phyloP scores from a whole-genome alignment of 2,329 filamentous ascomycete species.

The Trichoderma hamatum region DNA sequence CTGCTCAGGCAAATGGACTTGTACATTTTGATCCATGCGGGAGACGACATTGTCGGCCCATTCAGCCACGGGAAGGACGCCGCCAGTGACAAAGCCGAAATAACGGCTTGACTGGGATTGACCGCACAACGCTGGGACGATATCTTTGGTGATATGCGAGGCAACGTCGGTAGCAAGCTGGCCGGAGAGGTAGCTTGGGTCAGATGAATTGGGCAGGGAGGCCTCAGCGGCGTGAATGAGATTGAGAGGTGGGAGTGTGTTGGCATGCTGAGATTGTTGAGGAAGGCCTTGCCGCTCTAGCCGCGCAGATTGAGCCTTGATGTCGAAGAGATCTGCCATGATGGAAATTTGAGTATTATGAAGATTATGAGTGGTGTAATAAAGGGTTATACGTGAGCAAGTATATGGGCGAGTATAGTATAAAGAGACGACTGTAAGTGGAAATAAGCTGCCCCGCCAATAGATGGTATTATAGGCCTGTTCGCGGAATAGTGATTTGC shows the following conservation, averaged over 20 bases:
- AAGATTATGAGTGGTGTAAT: background rate
- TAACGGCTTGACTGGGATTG: slow-evolving; percentile 69
- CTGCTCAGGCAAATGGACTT: slow-evolving; percentile 78
- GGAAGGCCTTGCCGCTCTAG: slow-evolving; percentile 32
- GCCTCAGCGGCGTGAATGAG: slow-evolving; percentile 44
- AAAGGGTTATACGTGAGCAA: background rate
- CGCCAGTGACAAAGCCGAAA: slow-evolving; percentile 89
- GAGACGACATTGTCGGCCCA: slow-evolving; percentile 85
- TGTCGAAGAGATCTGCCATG: slow-evolving; percentile 36
- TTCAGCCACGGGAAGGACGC: slow-evolving; percentile 74
- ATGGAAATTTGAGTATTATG: background rate
- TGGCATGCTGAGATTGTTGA: slow-evolving; percentile 22
- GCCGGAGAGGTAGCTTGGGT: slow-evolving; percentile 39
- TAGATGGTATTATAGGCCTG: background rate
- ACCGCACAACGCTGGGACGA: slow-evolving; percentile 65
- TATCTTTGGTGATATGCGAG: slow-evolving; percentile 49
- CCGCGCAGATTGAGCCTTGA: slow-evolving; percentile 33
- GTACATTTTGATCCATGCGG: slow-evolving; percentile 79
- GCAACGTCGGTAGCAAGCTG: slow-evolving; percentile 37
- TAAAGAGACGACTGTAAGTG: background rate
- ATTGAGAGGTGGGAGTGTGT: slow-evolving; percentile 43
- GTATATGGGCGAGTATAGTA: background rate
- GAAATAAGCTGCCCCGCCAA: background rate
- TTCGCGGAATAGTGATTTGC: background rate
- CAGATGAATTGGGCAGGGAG: slow-evolving; percentile 43